Evolutionary conservation across 2,329 filamentous ascomycete species (phyloP).

Genomic region (Dactylella cylindrospora): DNA sequence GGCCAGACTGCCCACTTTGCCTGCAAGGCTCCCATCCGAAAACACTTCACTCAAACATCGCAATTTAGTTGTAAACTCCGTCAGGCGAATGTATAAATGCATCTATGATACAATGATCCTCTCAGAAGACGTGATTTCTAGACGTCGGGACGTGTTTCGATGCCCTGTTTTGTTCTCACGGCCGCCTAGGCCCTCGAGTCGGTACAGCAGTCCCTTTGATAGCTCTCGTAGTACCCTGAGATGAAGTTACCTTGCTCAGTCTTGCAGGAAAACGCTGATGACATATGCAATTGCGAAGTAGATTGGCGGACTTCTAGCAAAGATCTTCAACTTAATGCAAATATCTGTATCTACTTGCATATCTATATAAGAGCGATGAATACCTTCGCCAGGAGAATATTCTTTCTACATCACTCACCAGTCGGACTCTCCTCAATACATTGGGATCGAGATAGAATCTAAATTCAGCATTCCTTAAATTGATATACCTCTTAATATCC

Average conservation of each 20-base stretch:
- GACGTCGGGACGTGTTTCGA: neutral
- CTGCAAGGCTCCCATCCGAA: no score
- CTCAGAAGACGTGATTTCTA: conserved; percentile 36
- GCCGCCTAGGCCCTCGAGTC: no score
- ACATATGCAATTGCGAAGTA: conserved; percentile 1
- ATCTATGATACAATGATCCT: conserved; percentile 27
- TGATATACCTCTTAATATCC: no score
- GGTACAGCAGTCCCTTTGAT: neutral
- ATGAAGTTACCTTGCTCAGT: conserved; percentile 10
- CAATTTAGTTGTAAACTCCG: no score
- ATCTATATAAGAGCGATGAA: conserved; percentile 5
- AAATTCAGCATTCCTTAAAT: no score
- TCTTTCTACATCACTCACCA: conserved; percentile 20
- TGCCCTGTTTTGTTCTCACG: no score
- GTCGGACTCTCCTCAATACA: neutral
- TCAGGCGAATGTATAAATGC: no score
- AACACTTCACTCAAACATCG: no score
- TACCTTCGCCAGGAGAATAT: neutral
- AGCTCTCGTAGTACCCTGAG: neutral
- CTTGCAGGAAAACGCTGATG: no score
- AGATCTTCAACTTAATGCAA: conserved; percentile 4
- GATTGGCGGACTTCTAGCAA: neutral
- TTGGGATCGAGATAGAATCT: neutral
- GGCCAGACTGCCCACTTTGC: no score
- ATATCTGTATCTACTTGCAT: neutral